Evolutionary conservation across 164 flowering plant genomes (phyloP).

Genomic region (Liriodendron chinense): DNA sequence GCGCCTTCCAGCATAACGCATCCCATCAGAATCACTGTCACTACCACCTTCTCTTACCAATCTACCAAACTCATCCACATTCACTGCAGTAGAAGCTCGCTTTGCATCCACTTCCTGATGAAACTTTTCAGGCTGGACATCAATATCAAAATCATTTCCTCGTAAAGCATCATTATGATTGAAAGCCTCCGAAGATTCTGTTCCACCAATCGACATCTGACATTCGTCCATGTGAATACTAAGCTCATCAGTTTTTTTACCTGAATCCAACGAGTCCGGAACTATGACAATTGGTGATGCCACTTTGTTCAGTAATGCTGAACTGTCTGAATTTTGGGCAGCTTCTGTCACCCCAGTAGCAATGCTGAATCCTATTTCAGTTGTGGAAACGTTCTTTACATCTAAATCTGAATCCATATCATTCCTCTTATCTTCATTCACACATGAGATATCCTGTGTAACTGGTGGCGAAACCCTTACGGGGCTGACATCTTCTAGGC

Average conservation of each 20-base stretch:
- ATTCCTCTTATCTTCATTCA: conserved; percentile 16
- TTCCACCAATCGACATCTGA: conserved; percentile 11
- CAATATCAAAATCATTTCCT: conserved; percentile 21
- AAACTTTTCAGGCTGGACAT: conserved; percentile 15
- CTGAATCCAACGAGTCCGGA: conserved; percentile 4
- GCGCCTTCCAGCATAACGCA: conserved; percentile 26
- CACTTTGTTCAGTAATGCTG: conserved; percentile 14
- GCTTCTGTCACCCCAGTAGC: conserved; percentile 5
- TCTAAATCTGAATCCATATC: conserved; percentile 13
- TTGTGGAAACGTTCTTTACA: conserved; percentile 13
- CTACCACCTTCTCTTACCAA: conserved; percentile 57
- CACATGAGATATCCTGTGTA: conserved; percentile 11
- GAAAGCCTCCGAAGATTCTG: conserved; percentile 10
- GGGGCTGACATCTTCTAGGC: conserved; percentile 24
- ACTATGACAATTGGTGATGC: conserved; percentile 6
- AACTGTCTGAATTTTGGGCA: background rate
- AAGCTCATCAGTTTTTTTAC: conserved; percentile 12
- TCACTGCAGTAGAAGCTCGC: conserved; percentile 19
- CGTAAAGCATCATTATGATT: conserved; percentile 14
- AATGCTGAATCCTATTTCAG: conserved; percentile 13
- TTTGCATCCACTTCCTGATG: conserved; percentile 25
- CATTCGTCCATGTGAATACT: conserved; percentile 7
- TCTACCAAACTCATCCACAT: conserved; percentile 91
- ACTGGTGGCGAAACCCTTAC: conserved; percentile 15
- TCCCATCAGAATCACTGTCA: conserved; percentile 81